Evolutionary conservation across 257 asterid species (phyloP).

Genomic region (Osmanthus fragrans): DNA sequence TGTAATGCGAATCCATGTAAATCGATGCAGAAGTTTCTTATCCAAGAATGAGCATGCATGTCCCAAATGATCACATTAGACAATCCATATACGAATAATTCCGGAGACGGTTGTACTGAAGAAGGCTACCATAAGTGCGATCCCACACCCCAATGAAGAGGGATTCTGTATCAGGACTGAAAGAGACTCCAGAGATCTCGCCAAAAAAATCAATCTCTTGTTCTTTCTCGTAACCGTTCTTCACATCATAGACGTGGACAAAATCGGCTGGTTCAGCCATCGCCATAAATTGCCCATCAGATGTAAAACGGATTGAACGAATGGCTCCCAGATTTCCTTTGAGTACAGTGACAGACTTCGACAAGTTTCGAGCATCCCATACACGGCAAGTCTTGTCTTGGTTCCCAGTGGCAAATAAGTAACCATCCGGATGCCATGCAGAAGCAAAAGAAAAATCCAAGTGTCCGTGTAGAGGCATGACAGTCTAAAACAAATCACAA

Average conservation of each 20-base stretch:
- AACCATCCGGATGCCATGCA: slow-evolving; percentile 71
- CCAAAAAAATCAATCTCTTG: slow-evolving; percentile 75
- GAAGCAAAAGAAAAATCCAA: slow-evolving; percentile 69
- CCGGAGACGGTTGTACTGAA: slow-evolving; percentile 58
- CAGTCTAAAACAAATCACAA: slow-evolving; percentile 29
- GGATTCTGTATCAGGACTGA: slow-evolving; percentile 65
- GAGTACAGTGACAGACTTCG: slow-evolving; percentile 54
- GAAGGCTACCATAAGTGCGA: slow-evolving; percentile 70
- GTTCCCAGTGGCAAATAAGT: slow-evolving; percentile 64
- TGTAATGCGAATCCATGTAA: not conserved
- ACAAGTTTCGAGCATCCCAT: slow-evolving; percentile 65
- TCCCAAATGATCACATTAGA: slow-evolving; percentile 24
- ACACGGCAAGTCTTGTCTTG: slow-evolving; percentile 75
- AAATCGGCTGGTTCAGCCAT: slow-evolving; percentile 60
- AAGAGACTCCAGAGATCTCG: slow-evolving; percentile 66
- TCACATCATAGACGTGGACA: slow-evolving; percentile 64
- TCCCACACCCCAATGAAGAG: slow-evolving; percentile 74
- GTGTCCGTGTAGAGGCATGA: slow-evolving; percentile 55
- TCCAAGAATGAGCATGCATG: slow-evolving; percentile 8
- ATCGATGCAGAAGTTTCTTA: slow-evolving; percentile 3
- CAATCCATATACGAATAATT: slow-evolving; percentile 49
- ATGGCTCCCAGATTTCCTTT: slow-evolving; percentile 73
- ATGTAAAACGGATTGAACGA: slow-evolving; percentile 64
- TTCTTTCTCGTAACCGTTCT: slow-evolving; percentile 53
- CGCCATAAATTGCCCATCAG: slow-evolving; percentile 69